These are phyloP conservation scores for Chaetomium sp. DNA, from an alignment of 2,329 filamentous ascomycete species.

Conservation along the genomic window DNA sequence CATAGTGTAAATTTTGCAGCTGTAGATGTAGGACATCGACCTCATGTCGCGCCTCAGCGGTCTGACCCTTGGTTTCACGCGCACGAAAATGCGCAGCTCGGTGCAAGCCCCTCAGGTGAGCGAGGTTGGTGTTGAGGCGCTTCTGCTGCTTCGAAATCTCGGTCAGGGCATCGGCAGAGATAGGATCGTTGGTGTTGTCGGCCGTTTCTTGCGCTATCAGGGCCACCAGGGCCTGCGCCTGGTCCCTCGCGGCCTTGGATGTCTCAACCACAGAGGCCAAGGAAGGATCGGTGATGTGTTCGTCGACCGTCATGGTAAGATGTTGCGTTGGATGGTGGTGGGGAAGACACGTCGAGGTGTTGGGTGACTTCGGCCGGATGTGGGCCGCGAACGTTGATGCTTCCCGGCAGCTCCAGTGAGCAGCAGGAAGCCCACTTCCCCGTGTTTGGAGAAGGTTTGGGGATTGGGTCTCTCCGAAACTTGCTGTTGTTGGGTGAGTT, in stretches of 20 bases:
- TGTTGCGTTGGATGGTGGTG: background rate
- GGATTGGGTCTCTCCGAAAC: too few relatives aligned
- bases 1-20: slow-evolving; percentile 93
- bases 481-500: too few relatives aligned
- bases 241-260: slow-evolving; percentile 65
- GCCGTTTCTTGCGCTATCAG: slow-evolving; percentile 40
- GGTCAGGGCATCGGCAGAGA: slow-evolving; percentile 44
- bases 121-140: slow-evolving; percentile 68
- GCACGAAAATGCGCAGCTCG: slow-evolving; percentile 74
- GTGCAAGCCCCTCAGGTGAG: slow-evolving; percentile 75
- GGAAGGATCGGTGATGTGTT: slow-evolving; percentile 54
- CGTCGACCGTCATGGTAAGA: slow-evolving; percentile 10
- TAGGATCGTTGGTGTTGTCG: slow-evolving; percentile 34
- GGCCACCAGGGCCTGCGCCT: slow-evolving; percentile 61
- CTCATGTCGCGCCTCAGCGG: slow-evolving; percentile 80
- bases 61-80: slow-evolving; percentile 77
- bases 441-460: too few relatives aligned
- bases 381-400: slow-evolving; percentile 5
- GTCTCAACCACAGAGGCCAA: slow-evolving; percentile 64
- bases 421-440: background rate
- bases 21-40: slow-evolving; percentile 88
- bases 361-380: background rate
- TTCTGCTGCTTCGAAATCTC: slow-evolving; percentile 72
- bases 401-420: background rate
- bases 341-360: background rate